Conservation (phyloP, 805 yeast genomes). For the Candida pseudoglaebosa region DNA sequence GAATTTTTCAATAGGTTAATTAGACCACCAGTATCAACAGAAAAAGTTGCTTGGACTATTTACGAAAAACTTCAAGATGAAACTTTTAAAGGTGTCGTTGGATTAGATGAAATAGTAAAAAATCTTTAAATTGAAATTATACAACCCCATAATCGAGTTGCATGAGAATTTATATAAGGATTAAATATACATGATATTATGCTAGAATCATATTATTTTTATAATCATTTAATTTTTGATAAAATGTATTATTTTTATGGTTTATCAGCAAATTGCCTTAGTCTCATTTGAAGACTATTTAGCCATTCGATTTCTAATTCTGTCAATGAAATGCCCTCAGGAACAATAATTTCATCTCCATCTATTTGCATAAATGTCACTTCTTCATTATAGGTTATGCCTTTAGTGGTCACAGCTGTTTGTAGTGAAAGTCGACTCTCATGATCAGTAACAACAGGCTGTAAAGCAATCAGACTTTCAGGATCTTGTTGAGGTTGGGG, state of each 20-base stretch:
- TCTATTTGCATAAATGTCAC: conserved; percentile 19
- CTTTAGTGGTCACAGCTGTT: conserved; percentile 1
- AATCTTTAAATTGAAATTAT: neutral
- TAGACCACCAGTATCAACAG: conserved; percentile 65
- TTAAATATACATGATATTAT: neutral
- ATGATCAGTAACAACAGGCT: too few relatives aligned
- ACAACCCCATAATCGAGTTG: too few relatives aligned
- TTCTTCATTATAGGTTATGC: conserved; percentile 7
- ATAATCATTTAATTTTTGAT: too few relatives aligned
- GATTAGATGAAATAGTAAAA: conserved; percentile 15
- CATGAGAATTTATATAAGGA: too few relatives aligned
- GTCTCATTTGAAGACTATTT: conserved; percentile 1
- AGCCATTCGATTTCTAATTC: conserved; percentile 28
- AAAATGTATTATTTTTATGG: too few relatives aligned
- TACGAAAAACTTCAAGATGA: conserved; percentile 47
- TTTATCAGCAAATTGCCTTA: neutral
- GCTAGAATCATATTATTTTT: too few relatives aligned
- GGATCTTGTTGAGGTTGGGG: conserved; percentile 3
- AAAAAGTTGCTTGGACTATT: conserved; percentile 59
- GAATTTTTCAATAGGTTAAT: conserved; percentile 43
- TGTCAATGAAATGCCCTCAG: conserved; percentile 19
- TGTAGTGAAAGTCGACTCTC: neutral
- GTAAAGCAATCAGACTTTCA: conserved; percentile 2
- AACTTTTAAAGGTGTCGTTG: conserved; percentile 10
- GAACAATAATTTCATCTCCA: conserved; percentile 15